Evolutionary conservation across 2,329 filamentous ascomycete species (phyloP).

Genomic region (Arthrobotrys musiformis): DNA sequence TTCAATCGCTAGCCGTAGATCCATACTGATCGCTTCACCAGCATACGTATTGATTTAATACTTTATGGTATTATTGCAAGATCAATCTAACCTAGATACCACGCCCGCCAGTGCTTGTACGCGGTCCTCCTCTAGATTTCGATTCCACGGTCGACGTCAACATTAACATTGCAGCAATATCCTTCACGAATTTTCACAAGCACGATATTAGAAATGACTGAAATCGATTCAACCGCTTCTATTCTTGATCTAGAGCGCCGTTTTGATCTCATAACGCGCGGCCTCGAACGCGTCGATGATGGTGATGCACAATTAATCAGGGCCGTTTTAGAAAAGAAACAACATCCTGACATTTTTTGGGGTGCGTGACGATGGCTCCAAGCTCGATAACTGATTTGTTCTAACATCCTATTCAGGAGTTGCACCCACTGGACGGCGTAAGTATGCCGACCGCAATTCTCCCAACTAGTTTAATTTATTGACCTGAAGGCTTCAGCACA

Average conservation of each 20-base stretch:
- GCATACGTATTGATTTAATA: too few species aligned
- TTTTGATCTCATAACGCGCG: slow-evolving; percentile 16
- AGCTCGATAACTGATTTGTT: too few species aligned
- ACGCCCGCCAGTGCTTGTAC: too few species aligned
- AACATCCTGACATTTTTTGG: slow-evolving; percentile 17
- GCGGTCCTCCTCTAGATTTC: too few species aligned
- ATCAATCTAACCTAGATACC: too few species aligned
- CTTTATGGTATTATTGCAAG: too few species aligned
- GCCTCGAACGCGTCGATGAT: background rate
- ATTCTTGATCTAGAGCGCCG: background rate
- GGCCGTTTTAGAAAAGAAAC: background rate
- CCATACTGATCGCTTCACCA: too few species aligned
- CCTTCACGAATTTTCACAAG: background rate
- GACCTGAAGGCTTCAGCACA: background rate
- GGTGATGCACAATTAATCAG: slow-evolving; percentile 7
- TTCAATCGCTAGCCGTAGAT: too few species aligned
- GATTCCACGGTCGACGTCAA: too few species aligned
- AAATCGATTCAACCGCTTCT: background rate
- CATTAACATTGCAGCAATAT: too few species aligned
- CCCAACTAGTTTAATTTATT: background rate
- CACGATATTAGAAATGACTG: background rate
- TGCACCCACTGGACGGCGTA: slow-evolving; percentile 1
- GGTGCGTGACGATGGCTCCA: background rate
- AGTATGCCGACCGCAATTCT: background rate
- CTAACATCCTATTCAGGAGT: background rate